These are phyloP conservation scores for Aspergillus awamori DNA, from an alignment of 2,329 filamentous ascomycete genomes.

Conservation along the genomic window DNA sequence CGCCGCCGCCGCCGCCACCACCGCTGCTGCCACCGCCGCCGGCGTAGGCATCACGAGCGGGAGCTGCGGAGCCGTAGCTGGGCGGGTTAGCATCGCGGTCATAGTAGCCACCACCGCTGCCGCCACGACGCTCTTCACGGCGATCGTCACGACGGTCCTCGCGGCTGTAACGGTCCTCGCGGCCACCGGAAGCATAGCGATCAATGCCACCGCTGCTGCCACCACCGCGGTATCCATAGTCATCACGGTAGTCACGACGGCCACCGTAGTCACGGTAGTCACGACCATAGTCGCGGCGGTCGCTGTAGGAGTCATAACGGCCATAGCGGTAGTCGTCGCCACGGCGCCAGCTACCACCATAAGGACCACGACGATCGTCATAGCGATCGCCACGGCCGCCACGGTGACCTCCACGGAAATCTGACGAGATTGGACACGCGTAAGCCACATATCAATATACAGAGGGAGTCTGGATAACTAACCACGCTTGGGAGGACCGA, in stretches of 20 bases:
- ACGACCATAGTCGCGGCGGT: constrained; percentile 53
- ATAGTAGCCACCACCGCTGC: constrained; percentile 56
- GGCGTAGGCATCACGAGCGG: constrained; percentile 41
- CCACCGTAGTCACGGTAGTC: constrained; percentile 50
- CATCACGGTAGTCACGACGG: constrained; percentile 52
- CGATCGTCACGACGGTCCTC: constrained; percentile 55
- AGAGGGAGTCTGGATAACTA: constrained; percentile 43
- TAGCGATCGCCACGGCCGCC: constrained; percentile 52
- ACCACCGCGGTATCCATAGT: constrained; percentile 43
- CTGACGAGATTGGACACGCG: constrained; percentile 21
- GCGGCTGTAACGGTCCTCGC: constrained; percentile 48
- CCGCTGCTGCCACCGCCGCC: constrained; percentile 24
- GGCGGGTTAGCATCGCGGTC: constrained; percentile 57
- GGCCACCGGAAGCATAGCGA: constrained; percentile 49
- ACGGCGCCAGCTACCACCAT: constrained; percentile 53
- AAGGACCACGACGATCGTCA: constrained; percentile 58
- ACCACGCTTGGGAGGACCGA: constrained; percentile 97
- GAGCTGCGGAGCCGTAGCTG: constrained; percentile 43
- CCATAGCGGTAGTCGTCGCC: constrained; percentile 47
- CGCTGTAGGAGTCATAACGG: constrained; percentile 50
- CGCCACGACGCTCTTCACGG: constrained; percentile 52
- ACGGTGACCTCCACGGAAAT: constrained; percentile 46
- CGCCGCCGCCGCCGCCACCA: constrained; percentile 26
- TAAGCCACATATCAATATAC: background rate
- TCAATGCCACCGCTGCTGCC: constrained; percentile 44